These are phyloP conservation scores for Aspergillus homomorphus DNA, from an alignment of 495 filamentous ascomycete genomes.

Conservation along the genomic window DNA sequence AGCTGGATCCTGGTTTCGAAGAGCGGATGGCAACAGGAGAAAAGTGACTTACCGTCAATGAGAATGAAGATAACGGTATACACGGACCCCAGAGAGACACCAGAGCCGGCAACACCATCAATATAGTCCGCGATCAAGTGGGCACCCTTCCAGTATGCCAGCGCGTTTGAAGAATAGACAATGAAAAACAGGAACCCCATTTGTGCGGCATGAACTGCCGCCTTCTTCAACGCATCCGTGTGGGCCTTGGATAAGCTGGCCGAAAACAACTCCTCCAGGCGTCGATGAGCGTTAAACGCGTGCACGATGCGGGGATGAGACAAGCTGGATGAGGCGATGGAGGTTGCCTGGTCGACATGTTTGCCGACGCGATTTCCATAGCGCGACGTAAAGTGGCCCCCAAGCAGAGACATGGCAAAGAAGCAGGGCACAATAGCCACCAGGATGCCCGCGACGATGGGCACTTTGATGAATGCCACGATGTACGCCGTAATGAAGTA, in stretches of 20 bases:
- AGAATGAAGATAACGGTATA: conserved; percentile 65
- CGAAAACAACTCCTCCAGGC: conserved; percentile 51
- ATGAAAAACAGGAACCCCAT: conserved; percentile 62
- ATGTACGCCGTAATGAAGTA: conserved; percentile 62
- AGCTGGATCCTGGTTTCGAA: too few relatives aligned
- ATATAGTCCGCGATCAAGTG: conserved; percentile 50
- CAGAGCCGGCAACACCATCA: conserved; percentile 28
- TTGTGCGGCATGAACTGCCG: conserved; percentile 51
- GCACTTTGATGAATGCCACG: conserved; percentile 59
- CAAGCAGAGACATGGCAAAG: conserved; percentile 57
- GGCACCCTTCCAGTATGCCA: conserved; percentile 66
- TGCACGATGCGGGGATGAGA: conserved; percentile 47
- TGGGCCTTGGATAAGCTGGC: conserved; percentile 40
- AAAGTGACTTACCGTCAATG: conserved; percentile 44
- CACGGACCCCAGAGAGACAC: conserved; percentile 51
- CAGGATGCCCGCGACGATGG: conserved; percentile 36
- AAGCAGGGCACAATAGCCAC: conserved; percentile 65
- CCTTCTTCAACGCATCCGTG: conserved; percentile 56
- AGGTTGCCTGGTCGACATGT: conserved; percentile 43
- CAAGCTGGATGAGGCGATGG: conserved; percentile 46
- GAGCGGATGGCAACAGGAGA: too few relatives aligned
- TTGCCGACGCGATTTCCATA: conserved; percentile 50
- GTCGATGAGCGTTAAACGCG: conserved; percentile 41
- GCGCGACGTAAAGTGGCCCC: conserved; percentile 56
- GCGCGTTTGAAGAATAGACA: conserved; percentile 58